Evolutionary conservation across 2,329 filamentous ascomycete genomes (phyloP).

Genomic region (Thelonectria discophora): DNA sequence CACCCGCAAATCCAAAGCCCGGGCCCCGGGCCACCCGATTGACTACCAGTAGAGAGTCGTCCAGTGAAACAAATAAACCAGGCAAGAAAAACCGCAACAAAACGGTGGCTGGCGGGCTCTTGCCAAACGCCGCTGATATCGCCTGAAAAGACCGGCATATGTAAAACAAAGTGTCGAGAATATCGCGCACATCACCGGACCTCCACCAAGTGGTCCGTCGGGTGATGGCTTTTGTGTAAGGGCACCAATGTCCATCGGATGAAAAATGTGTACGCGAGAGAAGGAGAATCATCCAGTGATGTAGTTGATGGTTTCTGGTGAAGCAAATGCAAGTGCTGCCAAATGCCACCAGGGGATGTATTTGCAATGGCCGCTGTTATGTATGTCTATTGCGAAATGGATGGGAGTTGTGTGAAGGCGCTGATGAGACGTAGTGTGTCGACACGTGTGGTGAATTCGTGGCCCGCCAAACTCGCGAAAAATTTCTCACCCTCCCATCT

Average conservation of each 20-base stretch:
- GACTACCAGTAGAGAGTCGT: slow-evolving; percentile 5
- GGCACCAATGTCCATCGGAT: slow-evolving; percentile 18
- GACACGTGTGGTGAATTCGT: neutral
- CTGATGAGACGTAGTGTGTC: neutral
- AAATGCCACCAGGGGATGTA: slow-evolving; percentile 20
- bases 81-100: slow-evolving; percentile 21
- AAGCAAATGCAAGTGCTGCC: slow-evolving; percentile 31
- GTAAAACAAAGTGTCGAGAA: slow-evolving; percentile 27
- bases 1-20: slow-evolving; percentile 22
- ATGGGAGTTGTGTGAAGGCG: neutral
- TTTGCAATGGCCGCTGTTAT: slow-evolving; percentile 11
- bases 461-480: neutral
- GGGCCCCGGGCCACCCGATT: slow-evolving; percentile 1
- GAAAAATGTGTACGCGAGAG: slow-evolving; percentile 19
- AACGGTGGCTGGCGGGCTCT: slow-evolving; percentile 16
- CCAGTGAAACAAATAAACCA: slow-evolving; percentile 21
- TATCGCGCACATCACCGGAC: slow-evolving; percentile 29
- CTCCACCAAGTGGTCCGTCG: slow-evolving; percentile 25
- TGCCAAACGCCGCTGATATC: slow-evolving; percentile 33
- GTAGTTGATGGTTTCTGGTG: slow-evolving; percentile 20
- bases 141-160: slow-evolving; percentile 25
- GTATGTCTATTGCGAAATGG: slow-evolving; percentile 17
- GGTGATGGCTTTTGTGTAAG: slow-evolving; percentile 19
- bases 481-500: slow-evolving; percentile 42
- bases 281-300: slow-evolving; percentile 28